Base-by-base conservation (phyloP, 2,329 filamentous ascomycete species). In the Xylaria sp. region DNA sequence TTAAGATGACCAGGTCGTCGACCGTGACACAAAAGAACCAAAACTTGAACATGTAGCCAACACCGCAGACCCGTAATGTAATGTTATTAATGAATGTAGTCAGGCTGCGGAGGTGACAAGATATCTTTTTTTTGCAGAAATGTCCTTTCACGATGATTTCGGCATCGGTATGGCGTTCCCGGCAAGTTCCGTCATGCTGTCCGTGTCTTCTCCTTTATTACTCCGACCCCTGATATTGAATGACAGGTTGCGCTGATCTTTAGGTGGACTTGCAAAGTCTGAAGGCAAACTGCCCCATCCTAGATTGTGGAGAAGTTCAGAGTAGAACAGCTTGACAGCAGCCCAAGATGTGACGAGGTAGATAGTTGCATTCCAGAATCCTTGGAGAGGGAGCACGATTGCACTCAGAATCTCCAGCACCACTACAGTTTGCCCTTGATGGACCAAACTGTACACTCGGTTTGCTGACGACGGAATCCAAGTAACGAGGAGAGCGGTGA, bases 291-390 rank as follows among this genome's bases (percentile, higher is more conserved):
- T 57, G 51, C 75, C 57, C 52, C 20, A 62, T 72, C 72, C 63
- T 25, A 74, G 71, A 28, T 72, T 74, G 50, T 75, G 75, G 32
- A 74, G 73, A 8, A 84, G 69, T 60, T 83, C 83, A 6, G 79
- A 77, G 32, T 81, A 80, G 34, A 89, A 78, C 39, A 81, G 80
- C 76, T 85, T 86, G 76, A 89, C 90, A 0, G 90, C 90, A 59
- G 86, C 80, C 84, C 89, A 88, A 6, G 91, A 93, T 0, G 91
- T 93, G 12, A 88, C 85, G 18, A 89, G 81, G 80, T 96, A 97
- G 73, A 97, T 93, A 67, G 92, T 79, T 20, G 90, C 88, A 78
- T 97, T 97, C 92, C 93, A 96, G 75, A 94, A 92, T 0, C 93
- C 93, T 77, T 97, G 93, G 0, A 94, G 85, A 0, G 93, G 93